Evolutionary conservation across 768 basidiomycete genomes (phyloP).

Genomic region (Austroboletus eburneus): DNA sequence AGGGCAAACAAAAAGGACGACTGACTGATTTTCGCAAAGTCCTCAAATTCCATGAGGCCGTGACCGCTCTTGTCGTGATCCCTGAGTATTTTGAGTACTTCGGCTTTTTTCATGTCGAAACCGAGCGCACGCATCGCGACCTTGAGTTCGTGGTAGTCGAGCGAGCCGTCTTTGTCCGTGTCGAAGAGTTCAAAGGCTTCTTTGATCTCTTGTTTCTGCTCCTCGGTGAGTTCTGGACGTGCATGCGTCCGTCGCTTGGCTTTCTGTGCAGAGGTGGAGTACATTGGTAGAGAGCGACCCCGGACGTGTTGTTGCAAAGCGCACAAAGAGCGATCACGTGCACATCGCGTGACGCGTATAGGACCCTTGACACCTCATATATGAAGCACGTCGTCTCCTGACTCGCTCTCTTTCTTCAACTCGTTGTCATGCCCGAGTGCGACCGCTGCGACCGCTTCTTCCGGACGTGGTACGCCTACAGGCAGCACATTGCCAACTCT

Average conservation of each 20-base stretch:
- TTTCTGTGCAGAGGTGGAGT: constrained; percentile 63
- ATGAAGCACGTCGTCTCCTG: too few species aligned
- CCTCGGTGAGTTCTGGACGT: constrained; percentile 81
- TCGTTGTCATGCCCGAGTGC: constrained; percentile 36
- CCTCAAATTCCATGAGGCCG: constrained; percentile 86
- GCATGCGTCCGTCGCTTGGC: constrained; percentile 69
- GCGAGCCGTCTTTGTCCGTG: constrained; percentile 93
- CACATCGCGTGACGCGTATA: constrained; percentile 21
- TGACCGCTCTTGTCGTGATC: constrained; percentile 85
- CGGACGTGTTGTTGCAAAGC: neutral
- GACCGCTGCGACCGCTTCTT: constrained; percentile 40
- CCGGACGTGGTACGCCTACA: constrained; percentile 19
- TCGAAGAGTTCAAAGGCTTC: constrained; percentile 99
- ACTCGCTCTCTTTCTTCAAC: too few species aligned
- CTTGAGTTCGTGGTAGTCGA: constrained; percentile 99
- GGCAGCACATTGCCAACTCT: constrained; percentile 36
- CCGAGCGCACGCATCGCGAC: constrained; percentile 98
- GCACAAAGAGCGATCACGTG: constrained; percentile 24
- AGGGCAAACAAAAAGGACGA: too few species aligned
- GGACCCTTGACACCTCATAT: constrained; percentile 21
- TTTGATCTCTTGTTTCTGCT: constrained; percentile 94
- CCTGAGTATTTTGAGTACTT: constrained; percentile 89
- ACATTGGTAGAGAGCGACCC: constrained; percentile 33
- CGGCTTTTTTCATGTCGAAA: constrained; percentile 97
- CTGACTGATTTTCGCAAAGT: constrained; percentile 92